phyloP scores from a whole-genome alignment of 345 rosid species.

The Angophora floribunda region DNA sequence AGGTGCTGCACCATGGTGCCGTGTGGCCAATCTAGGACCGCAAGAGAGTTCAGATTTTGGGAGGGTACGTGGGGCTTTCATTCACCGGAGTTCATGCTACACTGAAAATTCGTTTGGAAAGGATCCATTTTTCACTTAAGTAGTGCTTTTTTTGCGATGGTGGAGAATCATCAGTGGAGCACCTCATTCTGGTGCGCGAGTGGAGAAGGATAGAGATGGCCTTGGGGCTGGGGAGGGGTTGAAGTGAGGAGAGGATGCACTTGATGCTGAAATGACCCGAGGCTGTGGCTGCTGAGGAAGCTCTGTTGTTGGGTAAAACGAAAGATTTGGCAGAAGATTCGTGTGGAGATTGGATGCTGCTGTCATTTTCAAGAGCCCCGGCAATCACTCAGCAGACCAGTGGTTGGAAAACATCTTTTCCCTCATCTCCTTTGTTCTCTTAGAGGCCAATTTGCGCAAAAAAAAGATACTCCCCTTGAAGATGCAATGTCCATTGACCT shows the following conservation, averaged over 20 bases:
- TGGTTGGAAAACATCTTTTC: not conserved
- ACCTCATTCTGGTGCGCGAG: not conserved
- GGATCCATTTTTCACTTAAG: not conserved
- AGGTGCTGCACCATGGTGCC: not conserved
- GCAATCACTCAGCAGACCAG: not conserved
- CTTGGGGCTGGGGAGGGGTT: not conserved
- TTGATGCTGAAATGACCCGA: not conserved
- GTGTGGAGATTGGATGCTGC: not conserved
- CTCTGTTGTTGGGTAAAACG: not conserved
- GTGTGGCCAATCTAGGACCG: not conserved
- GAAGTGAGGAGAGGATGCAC: not conserved
- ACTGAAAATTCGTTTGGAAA: not conserved
- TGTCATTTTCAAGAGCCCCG: not conserved
- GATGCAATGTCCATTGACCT: no score
- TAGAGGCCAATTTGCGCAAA: not conserved
- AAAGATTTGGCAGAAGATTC: not conserved
- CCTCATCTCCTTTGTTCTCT: not conserved
- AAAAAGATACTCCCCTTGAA: no score
- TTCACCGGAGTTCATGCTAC: fast-evolving
- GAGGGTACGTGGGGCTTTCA: not conserved
- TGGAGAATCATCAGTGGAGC: not conserved
- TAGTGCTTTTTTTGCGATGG: not conserved
- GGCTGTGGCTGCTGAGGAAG: not conserved
- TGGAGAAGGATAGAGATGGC: not conserved
- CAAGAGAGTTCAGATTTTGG: not conserved